These are phyloP conservation scores for Calonectria henricotiae DNA, from an alignment of 2,329 filamentous ascomycete genomes.

Conservation along the genomic window DNA sequence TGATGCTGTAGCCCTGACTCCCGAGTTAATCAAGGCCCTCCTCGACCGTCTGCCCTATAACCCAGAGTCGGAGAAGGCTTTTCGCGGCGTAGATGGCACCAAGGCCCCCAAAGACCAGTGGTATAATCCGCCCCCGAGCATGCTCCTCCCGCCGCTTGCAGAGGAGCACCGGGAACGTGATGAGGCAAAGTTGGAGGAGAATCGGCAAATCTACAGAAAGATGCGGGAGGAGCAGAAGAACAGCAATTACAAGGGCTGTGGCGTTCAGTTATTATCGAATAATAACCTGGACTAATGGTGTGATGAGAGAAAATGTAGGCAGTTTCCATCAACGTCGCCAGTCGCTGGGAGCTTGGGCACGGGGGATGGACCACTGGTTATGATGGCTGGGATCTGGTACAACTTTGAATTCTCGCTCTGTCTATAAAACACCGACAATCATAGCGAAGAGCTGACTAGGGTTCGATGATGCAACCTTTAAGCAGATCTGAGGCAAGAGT, in stretches of 20 bases:
- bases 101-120: conserved; percentile 49
- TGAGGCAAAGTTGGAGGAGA: conserved; percentile 3
- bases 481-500: not conserved
- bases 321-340: no score
- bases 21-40: conserved; percentile 39
- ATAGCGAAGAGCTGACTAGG: not conserved
- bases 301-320: no score
- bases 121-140: not conserved
- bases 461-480: not conserved
- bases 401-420: no score
- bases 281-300: not conserved
- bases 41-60: conserved; percentile 39
- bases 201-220: not conserved
- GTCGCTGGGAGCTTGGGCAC: no score
- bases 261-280: not conserved
- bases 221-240: not conserved
- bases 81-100: conserved; percentile 51
- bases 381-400: no score
- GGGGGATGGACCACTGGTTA: no score
- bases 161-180: not conserved
- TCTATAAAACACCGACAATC: no score
- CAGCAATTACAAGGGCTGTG: not conserved
- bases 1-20: conserved; percentile 37
- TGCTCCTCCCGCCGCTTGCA: not conserved
- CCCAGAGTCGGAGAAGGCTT: conserved; percentile 22